These are phyloP conservation scores for Citrus trifoliata DNA, from an alignment of 345 rosid species.

Conservation along the genomic window DNA sequence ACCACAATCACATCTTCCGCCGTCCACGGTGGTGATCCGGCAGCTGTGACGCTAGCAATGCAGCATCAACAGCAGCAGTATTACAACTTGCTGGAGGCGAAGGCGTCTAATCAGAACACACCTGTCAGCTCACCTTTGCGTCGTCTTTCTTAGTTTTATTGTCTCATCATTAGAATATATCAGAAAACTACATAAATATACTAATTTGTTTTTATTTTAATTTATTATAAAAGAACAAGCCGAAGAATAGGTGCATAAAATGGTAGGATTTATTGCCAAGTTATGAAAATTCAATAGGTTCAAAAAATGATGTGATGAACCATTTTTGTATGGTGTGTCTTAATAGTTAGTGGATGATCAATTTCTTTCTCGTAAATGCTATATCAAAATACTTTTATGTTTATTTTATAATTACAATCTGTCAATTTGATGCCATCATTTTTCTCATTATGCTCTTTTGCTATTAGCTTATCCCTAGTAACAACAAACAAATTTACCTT, in stretches of 20 bases:
- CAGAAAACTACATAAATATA: not conserved
- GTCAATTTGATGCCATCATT: too few relatives aligned
- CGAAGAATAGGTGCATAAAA: not conserved
- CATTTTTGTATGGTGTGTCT: not conserved
- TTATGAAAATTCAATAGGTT: not conserved
- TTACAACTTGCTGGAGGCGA: conserved; percentile 12
- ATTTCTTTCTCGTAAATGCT: not conserved
- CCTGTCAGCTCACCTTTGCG: conserved; percentile 26
- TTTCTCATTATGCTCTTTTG: too few relatives aligned
- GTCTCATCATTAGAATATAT: too few relatives aligned
- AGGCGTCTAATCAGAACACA: conserved; percentile 30
- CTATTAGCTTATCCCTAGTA: too few relatives aligned
- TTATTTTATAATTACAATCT: too few relatives aligned
- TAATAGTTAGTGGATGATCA: not conserved
- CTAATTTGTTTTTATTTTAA: too few relatives aligned
- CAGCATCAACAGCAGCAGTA: conserved; percentile 8
- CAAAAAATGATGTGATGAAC: too few relatives aligned
- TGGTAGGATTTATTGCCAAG: too few relatives aligned
- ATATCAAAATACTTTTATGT: too few relatives aligned
- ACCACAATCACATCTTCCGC: not conserved
- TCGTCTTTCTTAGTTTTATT: not conserved
- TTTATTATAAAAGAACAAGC: not conserved
- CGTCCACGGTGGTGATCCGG: not conserved
- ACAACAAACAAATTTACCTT: too few relatives aligned
- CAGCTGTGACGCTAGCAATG: not conserved